Percentiles rank a stretch among this genome's conserved stretches.
Conservation (phyloP, 441 rosid genomes). For the Syzygium malaccense region DNA sequence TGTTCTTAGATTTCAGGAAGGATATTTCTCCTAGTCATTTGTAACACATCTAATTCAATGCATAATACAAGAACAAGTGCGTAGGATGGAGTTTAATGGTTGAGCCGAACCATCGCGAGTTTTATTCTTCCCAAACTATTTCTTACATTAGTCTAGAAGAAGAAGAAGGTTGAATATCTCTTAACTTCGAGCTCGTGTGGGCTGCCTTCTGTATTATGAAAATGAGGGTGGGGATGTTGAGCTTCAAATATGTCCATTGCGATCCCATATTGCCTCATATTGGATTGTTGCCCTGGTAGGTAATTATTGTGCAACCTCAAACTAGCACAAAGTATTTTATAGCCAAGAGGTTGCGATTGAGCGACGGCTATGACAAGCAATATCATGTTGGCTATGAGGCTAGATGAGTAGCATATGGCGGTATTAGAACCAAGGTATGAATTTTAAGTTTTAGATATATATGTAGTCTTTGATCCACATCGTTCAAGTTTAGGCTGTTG, state of each 20-base stretch:
- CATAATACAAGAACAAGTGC: neutral
- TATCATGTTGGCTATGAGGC: neutral
- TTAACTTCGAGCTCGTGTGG: neutral
- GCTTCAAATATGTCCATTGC: neutral
- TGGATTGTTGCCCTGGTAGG: neutral
- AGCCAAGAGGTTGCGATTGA: neutral
- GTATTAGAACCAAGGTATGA: neutral
- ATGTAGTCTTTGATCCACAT: accelerated
- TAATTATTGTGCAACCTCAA: neutral
- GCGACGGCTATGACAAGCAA: neutral
- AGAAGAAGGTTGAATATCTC: neutral
- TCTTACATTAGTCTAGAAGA: neutral
- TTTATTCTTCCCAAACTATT: no score
- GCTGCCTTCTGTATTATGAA: neutral
- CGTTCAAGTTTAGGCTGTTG: no score
- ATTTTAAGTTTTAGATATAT: neutral
- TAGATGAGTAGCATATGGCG: neutral
- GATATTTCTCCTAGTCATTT: neutral
- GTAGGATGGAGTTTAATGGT: neutral
- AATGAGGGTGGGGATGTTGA: neutral
- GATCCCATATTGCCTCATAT: neutral
- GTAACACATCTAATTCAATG: neutral
- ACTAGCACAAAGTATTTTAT: neutral
- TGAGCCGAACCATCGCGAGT: neutral
- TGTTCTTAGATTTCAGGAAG: neutral